Conservation (phyloP, 2,329 filamentous ascomycete genomes). For the Didymella keratinophila region DNA sequence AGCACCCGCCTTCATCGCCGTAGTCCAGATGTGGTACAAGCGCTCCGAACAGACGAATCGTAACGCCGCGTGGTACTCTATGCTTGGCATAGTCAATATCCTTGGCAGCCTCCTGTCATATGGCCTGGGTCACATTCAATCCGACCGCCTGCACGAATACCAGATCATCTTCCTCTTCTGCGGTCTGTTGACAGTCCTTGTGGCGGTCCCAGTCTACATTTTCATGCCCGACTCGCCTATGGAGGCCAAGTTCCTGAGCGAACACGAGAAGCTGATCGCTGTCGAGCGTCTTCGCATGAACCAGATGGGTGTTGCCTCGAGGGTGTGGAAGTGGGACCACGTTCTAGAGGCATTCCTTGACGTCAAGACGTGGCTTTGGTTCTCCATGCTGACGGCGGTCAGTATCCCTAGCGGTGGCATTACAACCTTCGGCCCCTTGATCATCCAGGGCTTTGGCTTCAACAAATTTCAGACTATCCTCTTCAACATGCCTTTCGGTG, state of each 20-base stretch:
- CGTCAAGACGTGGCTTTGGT: conserved; percentile 68
- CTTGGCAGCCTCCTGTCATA: conserved; percentile 64
- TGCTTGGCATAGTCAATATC: conserved; percentile 67
- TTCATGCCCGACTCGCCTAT: conserved; percentile 72
- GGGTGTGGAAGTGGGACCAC: conserved; percentile 61
- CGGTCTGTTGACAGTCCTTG: conserved; percentile 59
- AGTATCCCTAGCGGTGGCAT: conserved; percentile 66
- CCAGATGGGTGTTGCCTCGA: conserved; percentile 52
- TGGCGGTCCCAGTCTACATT: conserved; percentile 58
- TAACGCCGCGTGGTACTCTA: conserved; percentile 67
- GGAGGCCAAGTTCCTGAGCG: conserved; percentile 64
- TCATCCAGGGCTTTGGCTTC: conserved; percentile 66
- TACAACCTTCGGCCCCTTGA: conserved; percentile 65
- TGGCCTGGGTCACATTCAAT: conserved; percentile 65
- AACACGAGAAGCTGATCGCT: conserved; percentile 65
- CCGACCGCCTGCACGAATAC: conserved; percentile 49
- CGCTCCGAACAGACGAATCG: conserved; percentile 66
- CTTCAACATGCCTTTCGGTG: conserved; percentile 68
- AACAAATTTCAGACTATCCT: conserved; percentile 64
- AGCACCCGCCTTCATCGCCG: conserved; percentile 47
- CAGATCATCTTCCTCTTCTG: conserved; percentile 51
- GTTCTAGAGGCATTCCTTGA: conserved; percentile 64
- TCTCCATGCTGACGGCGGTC: conserved; percentile 51
- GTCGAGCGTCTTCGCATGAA: conserved; percentile 61
- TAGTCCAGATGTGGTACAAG: conserved; percentile 65